Conservation (phyloP, 2,329 filamentous ascomycete species). For the Lojkania enalia region DNA sequence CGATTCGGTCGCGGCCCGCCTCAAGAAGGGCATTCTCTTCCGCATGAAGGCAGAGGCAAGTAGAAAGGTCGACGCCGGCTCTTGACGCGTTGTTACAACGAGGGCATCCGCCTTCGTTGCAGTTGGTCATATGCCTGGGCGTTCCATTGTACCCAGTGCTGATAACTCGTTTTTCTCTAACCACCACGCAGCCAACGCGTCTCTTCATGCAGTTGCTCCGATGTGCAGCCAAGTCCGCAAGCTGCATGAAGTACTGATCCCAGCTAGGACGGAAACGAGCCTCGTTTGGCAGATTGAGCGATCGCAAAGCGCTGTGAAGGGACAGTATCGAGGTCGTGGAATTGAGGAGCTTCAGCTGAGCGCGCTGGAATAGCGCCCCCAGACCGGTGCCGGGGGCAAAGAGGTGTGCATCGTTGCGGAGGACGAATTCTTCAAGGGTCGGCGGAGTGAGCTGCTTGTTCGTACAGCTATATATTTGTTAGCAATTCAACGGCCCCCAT, state of each 20-base stretch:
- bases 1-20: slow-evolving; percentile 86
- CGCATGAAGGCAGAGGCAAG: slow-evolving; percentile 94
- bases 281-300: slow-evolving; percentile 75
- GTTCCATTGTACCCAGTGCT: slow-evolving; percentile 98
- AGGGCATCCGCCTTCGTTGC: slow-evolving; percentile 84
- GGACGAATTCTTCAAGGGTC: slow-evolving; percentile 61
- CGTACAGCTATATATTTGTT: slow-evolving; percentile 48
- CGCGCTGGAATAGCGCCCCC: slow-evolving; percentile 76
- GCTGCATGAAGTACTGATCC: slow-evolving; percentile 98
- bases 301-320: slow-evolving; percentile 71
- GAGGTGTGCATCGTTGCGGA: slow-evolving; percentile 72
- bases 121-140: slow-evolving; percentile 86
- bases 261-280: slow-evolving; percentile 84
- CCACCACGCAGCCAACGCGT: slow-evolving; percentile 90
- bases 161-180: slow-evolving; percentile 82
- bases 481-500: background rate
- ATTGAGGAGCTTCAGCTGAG: slow-evolving; percentile 85
- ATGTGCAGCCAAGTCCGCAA: slow-evolving; percentile 88
- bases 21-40: slow-evolving; percentile 97
- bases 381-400: slow-evolving; percentile 69
- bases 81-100: slow-evolving; percentile 79
- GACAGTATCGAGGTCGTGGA: slow-evolving; percentile 71
- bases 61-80: slow-evolving; percentile 74
- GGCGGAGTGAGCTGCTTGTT: slow-evolving; percentile 54
- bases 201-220: slow-evolving; percentile 98